Evolutionary conservation across 805 yeast genomes (phyloP).

Genomic region (Allodekkera sacchari): DNA sequence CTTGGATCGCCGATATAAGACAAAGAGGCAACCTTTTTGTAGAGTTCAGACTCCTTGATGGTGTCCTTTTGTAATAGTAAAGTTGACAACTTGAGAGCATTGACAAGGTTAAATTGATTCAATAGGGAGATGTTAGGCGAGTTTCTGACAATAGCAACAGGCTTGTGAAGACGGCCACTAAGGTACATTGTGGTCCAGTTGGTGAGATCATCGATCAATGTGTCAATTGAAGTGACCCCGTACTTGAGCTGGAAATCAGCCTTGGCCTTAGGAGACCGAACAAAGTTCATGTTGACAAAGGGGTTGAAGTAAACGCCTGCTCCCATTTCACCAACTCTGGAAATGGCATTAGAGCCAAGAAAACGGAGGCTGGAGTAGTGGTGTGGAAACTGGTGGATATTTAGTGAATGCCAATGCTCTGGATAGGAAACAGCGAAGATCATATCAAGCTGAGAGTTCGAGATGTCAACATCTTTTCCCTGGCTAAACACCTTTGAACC

Average conservation of each 20-base stretch:
- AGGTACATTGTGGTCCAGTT: constrained; percentile 82
- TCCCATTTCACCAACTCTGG: constrained; percentile 57
- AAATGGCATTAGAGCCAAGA: constrained; percentile 52
- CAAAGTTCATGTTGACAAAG: constrained; percentile 52
- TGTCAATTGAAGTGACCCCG: constrained; percentile 68
- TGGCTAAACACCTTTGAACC: constrained; percentile 93
- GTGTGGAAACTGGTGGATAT: constrained; percentile 53
- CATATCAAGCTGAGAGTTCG: constrained; percentile 70
- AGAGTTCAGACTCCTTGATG: constrained; percentile 41
- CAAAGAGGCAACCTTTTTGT: constrained; percentile 65
- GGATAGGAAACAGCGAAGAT: constrained; percentile 76
- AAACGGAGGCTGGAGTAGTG: constrained; percentile 69
- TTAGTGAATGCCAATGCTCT: constrained; percentile 66
- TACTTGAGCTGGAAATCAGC: constrained; percentile 50
- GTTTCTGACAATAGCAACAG: constrained; percentile 68
- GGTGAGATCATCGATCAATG: constrained; percentile 58
- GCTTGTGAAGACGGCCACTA: constrained; percentile 92
- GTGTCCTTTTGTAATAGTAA: constrained; percentile 36
- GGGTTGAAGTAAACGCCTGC: constrained; percentile 96
- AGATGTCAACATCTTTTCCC: constrained; percentile 30
- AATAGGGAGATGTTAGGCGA: constrained; percentile 54
- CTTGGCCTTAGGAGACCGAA: constrained; percentile 18
- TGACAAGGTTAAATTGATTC: constrained; percentile 68
- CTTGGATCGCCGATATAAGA: constrained; percentile 91
- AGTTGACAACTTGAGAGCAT: constrained; percentile 66